phyloP scores from a whole-genome alignment of 2,329 filamentous ascomycete genomes.

The Cyclaneusma minus region DNA sequence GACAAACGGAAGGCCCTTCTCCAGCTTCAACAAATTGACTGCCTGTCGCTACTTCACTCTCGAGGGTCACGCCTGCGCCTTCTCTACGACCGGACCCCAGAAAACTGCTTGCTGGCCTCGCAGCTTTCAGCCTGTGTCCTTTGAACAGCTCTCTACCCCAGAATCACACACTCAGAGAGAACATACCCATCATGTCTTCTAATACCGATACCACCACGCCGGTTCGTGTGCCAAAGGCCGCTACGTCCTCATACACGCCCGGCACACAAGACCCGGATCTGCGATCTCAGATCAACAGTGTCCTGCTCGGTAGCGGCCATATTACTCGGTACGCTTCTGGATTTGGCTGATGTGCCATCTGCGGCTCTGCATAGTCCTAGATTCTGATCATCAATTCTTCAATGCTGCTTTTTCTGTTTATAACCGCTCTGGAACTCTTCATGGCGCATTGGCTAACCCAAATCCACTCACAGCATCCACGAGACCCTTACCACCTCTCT shows the following conservation, averaged over 20 bases:
- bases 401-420: neutral
- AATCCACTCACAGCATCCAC: slow-evolving; percentile 36
- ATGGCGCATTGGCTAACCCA: slow-evolving; percentile 1
- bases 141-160: too few relatives aligned
- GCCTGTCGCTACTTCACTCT: too few relatives aligned
- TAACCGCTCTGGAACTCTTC: slow-evolving; percentile 3
- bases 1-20: too few relatives aligned
- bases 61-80: too few relatives aligned
- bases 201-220: slow-evolving; percentile 28
- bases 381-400: slow-evolving; percentile 1
- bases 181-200: too few relatives aligned
- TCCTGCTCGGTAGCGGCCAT: slow-evolving; percentile 42
- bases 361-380: slow-evolving; percentile 1
- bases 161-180: too few relatives aligned
- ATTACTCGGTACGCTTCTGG: slow-evolving; percentile 33
- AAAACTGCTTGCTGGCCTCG: too few relatives aligned
- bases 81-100: too few relatives aligned
- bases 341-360: slow-evolving; percentile 2
- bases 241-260: slow-evolving; percentile 41
- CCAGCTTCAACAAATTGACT: too few relatives aligned
- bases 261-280: slow-evolving; percentile 46
- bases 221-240: slow-evolving; percentile 40
- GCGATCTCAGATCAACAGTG: slow-evolving; percentile 44
- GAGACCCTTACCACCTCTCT: slow-evolving; percentile 47
- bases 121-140: too few relatives aligned